phyloP scores from a whole-genome alignment of 108 stramenopile species.

The Skeletonema menzelii region DNA sequence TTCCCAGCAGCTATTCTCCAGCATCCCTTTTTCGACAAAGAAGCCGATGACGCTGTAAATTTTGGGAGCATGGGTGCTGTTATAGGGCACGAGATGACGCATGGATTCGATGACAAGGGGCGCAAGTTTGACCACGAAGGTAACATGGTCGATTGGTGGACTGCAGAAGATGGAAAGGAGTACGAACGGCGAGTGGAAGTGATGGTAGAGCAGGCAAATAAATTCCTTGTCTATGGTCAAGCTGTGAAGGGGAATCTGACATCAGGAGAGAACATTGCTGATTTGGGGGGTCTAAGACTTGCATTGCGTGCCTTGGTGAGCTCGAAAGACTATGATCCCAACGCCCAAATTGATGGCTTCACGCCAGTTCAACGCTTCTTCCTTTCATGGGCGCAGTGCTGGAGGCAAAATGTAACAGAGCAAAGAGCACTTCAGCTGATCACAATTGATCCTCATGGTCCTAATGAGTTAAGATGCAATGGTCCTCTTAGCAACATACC shows the following conservation, averaged over 20 bases:
- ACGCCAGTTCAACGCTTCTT: slow-evolving; percentile 76
- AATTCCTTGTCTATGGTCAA: slow-evolving; percentile 72
- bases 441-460: slow-evolving; percentile 86
- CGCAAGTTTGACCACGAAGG: slow-evolving; percentile 77
- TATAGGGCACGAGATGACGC: slow-evolving; percentile 88
- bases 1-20: slow-evolving; percentile 91
- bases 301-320: slow-evolving; percentile 58
- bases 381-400: slow-evolving; percentile 72
- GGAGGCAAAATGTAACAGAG: slow-evolving; percentile 76
- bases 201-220: slow-evolving; percentile 76
- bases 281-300: slow-evolving; percentile 75
- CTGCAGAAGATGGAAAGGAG: slow-evolving; percentile 61
- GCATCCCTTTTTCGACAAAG: slow-evolving; percentile 78
- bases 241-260: slow-evolving; percentile 66
- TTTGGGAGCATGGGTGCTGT: slow-evolving; percentile 75
- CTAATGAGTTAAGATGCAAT: slow-evolving; percentile 82
- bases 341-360: slow-evolving; percentile 59
- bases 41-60: slow-evolving; percentile 80
- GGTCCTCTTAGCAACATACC: slow-evolving; percentile 71
- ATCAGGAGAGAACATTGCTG: slow-evolving; percentile 81
- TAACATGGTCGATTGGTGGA: slow-evolving; percentile 89
- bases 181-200: slow-evolving; percentile 72
- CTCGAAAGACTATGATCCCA: slow-evolving; percentile 40
- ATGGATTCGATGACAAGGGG: slow-evolving; percentile 90
- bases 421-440: slow-evolving; percentile 77